Conservation (phyloP, 371 early-diverging fungal species). For the Mortierella sp. region DNA sequence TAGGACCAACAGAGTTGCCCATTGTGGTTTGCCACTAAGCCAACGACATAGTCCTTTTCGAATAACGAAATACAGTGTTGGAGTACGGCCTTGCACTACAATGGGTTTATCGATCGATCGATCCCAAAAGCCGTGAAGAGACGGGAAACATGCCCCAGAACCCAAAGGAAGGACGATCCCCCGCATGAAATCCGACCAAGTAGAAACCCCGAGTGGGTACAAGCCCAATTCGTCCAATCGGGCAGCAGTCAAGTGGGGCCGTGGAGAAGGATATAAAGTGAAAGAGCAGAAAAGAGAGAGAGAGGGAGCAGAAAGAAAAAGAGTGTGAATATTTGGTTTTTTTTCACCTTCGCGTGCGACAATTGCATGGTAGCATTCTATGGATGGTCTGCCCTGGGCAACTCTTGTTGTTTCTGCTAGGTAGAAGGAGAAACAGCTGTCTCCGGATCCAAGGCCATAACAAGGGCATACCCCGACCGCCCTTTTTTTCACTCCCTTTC, state of each 20-base stretch:
- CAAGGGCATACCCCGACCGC: too few species aligned
- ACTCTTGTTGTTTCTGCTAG: too few species aligned
- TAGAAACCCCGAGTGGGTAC: not conserved
- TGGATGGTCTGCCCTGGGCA: too few species aligned
- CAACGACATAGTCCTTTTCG: slow-evolving; percentile 50
- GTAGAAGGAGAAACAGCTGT: too few species aligned
- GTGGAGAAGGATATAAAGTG: not conserved
- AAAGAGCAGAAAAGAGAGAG: not conserved
- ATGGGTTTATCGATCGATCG: not conserved
- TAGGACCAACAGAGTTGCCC: slow-evolving; percentile 51
- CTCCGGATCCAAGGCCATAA: too few species aligned
- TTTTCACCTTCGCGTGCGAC: too few species aligned
- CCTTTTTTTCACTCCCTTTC: not conserved
- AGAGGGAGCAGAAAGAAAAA: slow-evolving; percentile 1
- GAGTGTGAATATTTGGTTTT: not conserved
- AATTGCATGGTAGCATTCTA: too few species aligned
- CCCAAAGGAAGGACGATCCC: not conserved
- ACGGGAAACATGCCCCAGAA: too few species aligned
- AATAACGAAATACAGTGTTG: slow-evolving; percentile 45
- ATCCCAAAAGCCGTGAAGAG: not conserved
- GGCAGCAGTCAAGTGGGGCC: not conserved
- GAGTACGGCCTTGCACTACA: slow-evolving; percentile 47
- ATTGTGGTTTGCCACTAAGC: slow-evolving; percentile 42
- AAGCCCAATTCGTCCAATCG: not conserved
- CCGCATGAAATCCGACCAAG: not conserved